These are phyloP conservation scores for Alternaria postmessia DNA, from an alignment of 2,329 filamentous ascomycete species.

Conservation along the genomic window DNA sequence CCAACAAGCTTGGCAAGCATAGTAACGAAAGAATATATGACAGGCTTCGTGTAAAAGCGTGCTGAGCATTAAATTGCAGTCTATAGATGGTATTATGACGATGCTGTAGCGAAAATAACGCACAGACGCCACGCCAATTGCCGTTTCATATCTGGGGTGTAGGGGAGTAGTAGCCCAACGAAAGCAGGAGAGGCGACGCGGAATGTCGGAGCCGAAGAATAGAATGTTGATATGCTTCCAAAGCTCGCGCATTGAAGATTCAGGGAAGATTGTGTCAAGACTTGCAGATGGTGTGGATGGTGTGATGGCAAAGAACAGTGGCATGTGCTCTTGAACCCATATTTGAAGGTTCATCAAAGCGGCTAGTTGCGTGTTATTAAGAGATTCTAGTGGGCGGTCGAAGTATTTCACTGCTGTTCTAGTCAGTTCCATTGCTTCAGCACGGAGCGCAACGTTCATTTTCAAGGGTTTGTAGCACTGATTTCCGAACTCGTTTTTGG, in stretches of 20 bases:
- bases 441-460: neutral
- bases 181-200: neutral
- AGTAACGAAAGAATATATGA: neutral
- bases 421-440: neutral
- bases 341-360: neutral
- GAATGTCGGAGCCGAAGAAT: neutral
- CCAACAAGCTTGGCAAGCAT: neutral
- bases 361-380: neutral
- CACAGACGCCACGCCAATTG: neutral
- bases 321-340: neutral
- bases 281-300: neutral
- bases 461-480: neutral
- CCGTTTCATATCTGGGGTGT: neutral
- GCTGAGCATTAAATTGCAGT: neutral
- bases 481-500: conserved; percentile 8
- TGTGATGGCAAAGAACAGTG: neutral
- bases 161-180: neutral
- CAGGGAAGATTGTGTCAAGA: neutral
- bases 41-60: neutral
- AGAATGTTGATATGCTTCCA: conserved; percentile 4
- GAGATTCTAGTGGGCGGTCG: neutral
- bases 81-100: neutral
- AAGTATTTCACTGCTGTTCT: neutral
- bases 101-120: neutral
- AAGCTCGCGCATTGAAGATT: neutral